Evolutionary conservation across 2,329 filamentous ascomycete species (phyloP).

Genomic region (Colletotrichum eleusines): DNA sequence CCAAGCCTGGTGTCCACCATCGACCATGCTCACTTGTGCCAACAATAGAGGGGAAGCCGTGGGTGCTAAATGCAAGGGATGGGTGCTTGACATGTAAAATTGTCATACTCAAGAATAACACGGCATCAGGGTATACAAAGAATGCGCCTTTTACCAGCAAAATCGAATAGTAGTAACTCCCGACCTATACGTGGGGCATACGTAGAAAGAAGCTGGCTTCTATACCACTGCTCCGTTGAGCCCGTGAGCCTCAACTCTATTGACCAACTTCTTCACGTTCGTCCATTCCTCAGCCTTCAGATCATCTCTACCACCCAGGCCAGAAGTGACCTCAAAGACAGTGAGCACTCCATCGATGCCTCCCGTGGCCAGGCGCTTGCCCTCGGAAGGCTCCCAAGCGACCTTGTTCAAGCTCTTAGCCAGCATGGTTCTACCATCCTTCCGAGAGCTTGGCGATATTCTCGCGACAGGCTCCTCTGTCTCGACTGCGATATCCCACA

Average conservation of each 20-base stretch:
- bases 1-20: constrained; percentile 5
- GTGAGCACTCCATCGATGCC: constrained; percentile 92
- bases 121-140: constrained; percentile 42
- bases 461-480: constrained; percentile 91
- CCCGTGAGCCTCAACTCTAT: constrained; percentile 75
- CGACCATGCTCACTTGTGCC: neutral
- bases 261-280: constrained; percentile 89
- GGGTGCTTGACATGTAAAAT: constrained; percentile 6
- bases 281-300: constrained; percentile 92
- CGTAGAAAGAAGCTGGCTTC: constrained; percentile 42
- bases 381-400: constrained; percentile 92
- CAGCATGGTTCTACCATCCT: constrained; percentile 75
- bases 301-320: constrained; percentile 86
- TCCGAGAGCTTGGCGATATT: constrained; percentile 76
- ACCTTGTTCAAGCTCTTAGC: constrained; percentile 93
- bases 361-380: constrained; percentile 87
- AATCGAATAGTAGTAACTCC: constrained; percentile 36
- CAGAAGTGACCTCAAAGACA: constrained; percentile 89
- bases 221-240: constrained; percentile 60
- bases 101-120: constrained; percentile 32
- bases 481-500: constrained; percentile 95
- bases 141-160: constrained; percentile 38
- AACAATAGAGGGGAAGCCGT: neutral
- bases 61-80: neutral
- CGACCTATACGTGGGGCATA: constrained; percentile 43